Conservation (phyloP, 805 yeast genomes). For the Spathaspora arborariae region DNA sequence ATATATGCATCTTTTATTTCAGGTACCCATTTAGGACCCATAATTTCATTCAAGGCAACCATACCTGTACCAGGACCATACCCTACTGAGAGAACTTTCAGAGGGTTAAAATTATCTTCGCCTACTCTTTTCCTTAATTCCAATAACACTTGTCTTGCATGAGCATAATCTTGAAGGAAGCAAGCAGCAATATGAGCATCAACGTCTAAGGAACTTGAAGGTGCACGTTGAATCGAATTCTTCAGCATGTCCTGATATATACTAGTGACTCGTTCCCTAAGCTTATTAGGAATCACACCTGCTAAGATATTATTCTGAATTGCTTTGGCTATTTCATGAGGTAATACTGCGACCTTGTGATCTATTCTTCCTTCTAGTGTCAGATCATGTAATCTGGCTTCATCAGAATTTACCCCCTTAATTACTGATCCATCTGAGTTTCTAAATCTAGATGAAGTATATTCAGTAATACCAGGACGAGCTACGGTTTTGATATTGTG, state of each 20-base stretch:
- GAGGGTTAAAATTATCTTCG: slow-evolving; percentile 53
- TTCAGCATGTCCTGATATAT: slow-evolving; percentile 49
- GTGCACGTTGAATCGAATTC: slow-evolving; percentile 51
- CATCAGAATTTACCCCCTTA: slow-evolving; percentile 43
- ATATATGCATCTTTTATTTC: slow-evolving; percentile 66
- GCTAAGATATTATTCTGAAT: slow-evolving; percentile 63
- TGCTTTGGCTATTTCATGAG: slow-evolving; percentile 50
- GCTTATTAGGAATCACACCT: slow-evolving; percentile 56
- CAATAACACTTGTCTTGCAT: slow-evolving; percentile 56
- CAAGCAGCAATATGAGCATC: slow-evolving; percentile 80
- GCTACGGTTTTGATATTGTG: neutral
- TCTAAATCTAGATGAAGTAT: slow-evolving; percentile 28
- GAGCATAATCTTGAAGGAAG: slow-evolving; percentile 78
- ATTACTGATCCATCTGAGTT: slow-evolving; percentile 38
- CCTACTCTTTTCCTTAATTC: slow-evolving; percentile 62
- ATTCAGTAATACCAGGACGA: neutral
- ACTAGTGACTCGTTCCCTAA: slow-evolving; percentile 60
- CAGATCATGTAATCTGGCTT: slow-evolving; percentile 53
- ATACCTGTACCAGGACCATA: slow-evolving; percentile 93
- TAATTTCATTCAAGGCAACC: slow-evolving; percentile 78
- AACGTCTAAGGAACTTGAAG: slow-evolving; percentile 45
- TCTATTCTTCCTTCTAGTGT: slow-evolving; percentile 58
- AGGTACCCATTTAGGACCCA: slow-evolving; percentile 61
- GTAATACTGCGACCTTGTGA: slow-evolving; percentile 51
- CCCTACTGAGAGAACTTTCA: slow-evolving; percentile 71